Evolutionary conservation across 768 basidiomycete genomes (phyloP), one percentile per base, ranked within the genome.

Genomic region (Boletus pseudopeckii): DNA sequence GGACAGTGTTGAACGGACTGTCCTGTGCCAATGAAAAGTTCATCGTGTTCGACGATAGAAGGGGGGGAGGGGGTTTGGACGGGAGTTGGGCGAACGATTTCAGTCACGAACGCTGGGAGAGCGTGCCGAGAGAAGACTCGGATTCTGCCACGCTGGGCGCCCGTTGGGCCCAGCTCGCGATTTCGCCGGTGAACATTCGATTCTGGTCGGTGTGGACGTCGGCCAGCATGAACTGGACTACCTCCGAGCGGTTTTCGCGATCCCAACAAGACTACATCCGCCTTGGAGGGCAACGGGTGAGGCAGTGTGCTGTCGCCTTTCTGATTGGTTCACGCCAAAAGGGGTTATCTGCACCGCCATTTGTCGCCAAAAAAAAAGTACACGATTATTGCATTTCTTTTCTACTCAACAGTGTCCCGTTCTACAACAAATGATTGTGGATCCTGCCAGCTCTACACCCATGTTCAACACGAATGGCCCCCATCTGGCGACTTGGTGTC

Each of bases 101-200:
- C 62, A 56, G 46, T 37, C 53, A 40, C 46, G 38, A 24, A 28
- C 5, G 53, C 53, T 62, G 59, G 52, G 56, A 63, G 64, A 48
- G 41, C 49, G 56, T 49, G 64, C 65, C 69, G 56, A 67, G 67
- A 63, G 59, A 71, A 71, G 63, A 7, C 40, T 37, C 58, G 54
- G 65, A 64, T 69, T 69, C 60, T 71, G 63, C 69, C 68, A 71
- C 70, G 68, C 18, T 65, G 65, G 43, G 67, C 69, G 67, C 58
- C 60, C 32, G n/a, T 13, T 52, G 39, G 32, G 50, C 52, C 42
- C 56, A 53, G 43, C 20, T 53, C 26, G 48, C 43, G 34, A 45
- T 52, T 53, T 52, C 18, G 10, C 18, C 38, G 38, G 48, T 20
- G 39, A n/a, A 28, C 45, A 46, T 48, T 41, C 52, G 11, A 43